phyloP scores from a whole-genome alignment of 2,329 filamentous ascomycete species.

The Clonostachys rhizophaga region DNA sequence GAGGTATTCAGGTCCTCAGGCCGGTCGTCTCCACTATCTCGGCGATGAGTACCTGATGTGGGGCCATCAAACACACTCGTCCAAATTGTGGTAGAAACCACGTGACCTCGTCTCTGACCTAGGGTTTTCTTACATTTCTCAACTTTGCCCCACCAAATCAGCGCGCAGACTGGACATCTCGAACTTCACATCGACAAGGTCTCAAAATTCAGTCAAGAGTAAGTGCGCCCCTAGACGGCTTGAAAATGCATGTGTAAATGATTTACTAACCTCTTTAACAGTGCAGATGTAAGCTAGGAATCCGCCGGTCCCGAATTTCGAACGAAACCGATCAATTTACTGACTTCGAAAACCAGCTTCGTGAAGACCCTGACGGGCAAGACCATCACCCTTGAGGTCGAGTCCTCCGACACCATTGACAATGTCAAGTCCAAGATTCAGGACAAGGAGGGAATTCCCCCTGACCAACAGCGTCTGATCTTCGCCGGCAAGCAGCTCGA shows the following conservation, averaged over 20 bases:
- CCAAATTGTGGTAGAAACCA: not conserved
- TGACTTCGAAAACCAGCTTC: conserved; percentile 62
- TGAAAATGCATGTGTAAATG: not conserved
- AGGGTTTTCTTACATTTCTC: conserved; percentile 25
- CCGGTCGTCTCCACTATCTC: too few relatives aligned
- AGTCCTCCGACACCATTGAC: conserved; percentile 98
- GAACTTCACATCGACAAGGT: conserved; percentile 37
- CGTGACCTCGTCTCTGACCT: conserved; percentile 13
- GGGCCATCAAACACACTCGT: too few relatives aligned
- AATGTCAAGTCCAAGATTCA: conserved; percentile 99
- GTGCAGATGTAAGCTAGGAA: conserved; percentile 79
- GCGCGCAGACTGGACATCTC: conserved; percentile 23
- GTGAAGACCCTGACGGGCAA: conserved; percentile 99
- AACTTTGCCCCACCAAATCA: conserved; percentile 37
- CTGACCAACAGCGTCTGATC: conserved; percentile 97
- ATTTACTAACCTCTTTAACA: conserved; percentile 47
- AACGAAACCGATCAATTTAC: conserved; percentile 13
- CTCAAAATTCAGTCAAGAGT: conserved; percentile 55
- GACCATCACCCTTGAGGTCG: conserved; percentile 99
- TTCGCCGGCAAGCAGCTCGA: conserved; percentile 99
- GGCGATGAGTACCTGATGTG: too few relatives aligned
- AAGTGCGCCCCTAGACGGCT: conserved; percentile 27
- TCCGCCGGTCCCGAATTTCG: not conserved
- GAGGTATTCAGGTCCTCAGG: too few relatives aligned
- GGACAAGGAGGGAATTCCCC: conserved; percentile 98